Conservation (phyloP, 371 early-diverging fungal genomes). For the Mortierella sp. region DNA sequence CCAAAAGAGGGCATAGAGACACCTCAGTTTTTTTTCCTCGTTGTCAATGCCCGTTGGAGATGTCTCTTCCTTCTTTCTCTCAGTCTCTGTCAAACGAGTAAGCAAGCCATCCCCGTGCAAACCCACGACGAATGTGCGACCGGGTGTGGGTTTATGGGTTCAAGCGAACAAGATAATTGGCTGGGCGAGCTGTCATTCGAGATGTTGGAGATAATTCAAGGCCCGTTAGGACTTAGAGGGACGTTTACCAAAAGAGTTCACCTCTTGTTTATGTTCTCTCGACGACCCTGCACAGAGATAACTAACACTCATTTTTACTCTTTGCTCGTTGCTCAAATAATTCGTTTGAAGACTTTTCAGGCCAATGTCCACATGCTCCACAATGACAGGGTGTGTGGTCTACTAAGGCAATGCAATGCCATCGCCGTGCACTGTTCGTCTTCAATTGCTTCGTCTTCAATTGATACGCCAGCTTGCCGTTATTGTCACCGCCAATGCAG, state of each 20-base stretch:
- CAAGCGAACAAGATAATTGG: not conserved
- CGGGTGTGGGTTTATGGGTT: not conserved
- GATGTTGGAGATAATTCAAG: not conserved
- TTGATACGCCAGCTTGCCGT: too few relatives aligned
- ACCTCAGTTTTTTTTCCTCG: too few relatives aligned
- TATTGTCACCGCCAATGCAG: too few relatives aligned
- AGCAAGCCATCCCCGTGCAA: not conserved
- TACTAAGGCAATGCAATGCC: too few relatives aligned
- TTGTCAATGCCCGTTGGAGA: not conserved
- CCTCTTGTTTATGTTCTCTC: constrained; percentile 7
- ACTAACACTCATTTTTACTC: too few relatives aligned
- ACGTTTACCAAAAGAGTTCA: not conserved
- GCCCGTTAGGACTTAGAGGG: not conserved
- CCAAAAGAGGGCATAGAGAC: too few relatives aligned
- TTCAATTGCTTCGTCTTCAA: too few relatives aligned
- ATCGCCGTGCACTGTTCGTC: too few relatives aligned
- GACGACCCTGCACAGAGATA: constrained; percentile 2
- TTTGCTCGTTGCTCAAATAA: too few relatives aligned
- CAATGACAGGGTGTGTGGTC: too few relatives aligned
- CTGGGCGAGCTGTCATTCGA: not conserved
- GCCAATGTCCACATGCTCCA: too few relatives aligned
- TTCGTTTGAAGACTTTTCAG: too few relatives aligned
- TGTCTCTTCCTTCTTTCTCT: not conserved
- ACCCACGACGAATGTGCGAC: not conserved
- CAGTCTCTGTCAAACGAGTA: not conserved